Conservation (phyloP, 78 protist species). For the Bodo saltans region DNA sequence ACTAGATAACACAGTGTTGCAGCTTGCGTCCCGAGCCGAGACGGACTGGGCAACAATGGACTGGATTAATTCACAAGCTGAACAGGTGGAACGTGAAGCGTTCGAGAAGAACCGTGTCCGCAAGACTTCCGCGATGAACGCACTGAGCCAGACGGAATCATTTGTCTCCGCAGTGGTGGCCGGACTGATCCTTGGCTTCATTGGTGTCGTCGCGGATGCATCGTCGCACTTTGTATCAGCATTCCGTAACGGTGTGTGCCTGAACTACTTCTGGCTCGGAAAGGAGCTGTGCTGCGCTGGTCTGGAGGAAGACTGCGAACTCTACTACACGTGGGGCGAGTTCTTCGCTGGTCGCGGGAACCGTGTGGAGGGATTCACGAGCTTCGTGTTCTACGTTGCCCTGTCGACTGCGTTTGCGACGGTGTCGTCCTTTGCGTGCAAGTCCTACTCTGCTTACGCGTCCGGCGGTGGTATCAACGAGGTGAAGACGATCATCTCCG, state of each 20-base stretch:
- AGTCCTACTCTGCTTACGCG: neutral
- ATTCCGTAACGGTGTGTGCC: neutral
- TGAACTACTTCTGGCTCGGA: slow-evolving; percentile 1
- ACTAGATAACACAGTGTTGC: too few relatives aligned
- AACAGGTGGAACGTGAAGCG: too few relatives aligned
- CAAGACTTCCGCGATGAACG: too few relatives aligned
- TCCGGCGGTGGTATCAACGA: slow-evolving; percentile 83
- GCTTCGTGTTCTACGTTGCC: neutral
- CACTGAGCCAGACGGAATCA: too few relatives aligned
- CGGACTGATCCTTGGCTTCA: neutral
- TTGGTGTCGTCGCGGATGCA: neutral
- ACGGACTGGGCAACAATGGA: too few relatives aligned
- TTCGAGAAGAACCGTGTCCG: too few relatives aligned
- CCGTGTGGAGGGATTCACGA: neutral
- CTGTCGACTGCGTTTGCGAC: neutral
- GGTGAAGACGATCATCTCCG: slow-evolving; percentile 71
- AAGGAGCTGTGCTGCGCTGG: neutral
- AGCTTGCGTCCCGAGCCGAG: too few relatives aligned
- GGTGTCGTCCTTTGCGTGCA: neutral
- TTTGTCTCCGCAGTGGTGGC: neutral
- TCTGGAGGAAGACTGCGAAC: neutral
- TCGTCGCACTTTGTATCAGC: neutral
- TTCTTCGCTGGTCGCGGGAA: slow-evolving; percentile 8
- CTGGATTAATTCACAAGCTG: too few relatives aligned
- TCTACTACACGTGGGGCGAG: neutral